Evolutionary conservation across 345 rosid genomes (phyloP), one percentile per base, ranked within the genome.

Genomic region (Punica granatum): DNA sequence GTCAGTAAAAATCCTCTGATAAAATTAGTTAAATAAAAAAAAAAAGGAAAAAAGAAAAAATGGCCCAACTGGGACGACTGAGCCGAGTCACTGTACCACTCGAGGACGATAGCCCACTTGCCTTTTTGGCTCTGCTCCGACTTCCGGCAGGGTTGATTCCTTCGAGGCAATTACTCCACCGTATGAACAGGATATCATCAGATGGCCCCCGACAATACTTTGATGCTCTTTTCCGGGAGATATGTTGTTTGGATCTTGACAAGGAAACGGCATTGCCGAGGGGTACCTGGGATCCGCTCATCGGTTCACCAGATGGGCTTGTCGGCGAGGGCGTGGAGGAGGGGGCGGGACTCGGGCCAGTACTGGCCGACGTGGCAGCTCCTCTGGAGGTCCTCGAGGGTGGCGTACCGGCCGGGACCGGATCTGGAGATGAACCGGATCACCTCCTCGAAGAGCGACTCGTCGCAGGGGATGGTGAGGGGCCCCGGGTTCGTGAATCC

Each of bases 401-500:
- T 80, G 62, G 71, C 70, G 69, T 75, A 76, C 41, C 75, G 79
- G 31, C 80, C 78, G 8, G 86, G 78, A 64, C 85, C 96, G 7
- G 90, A 76, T 66, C 81, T 64, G 33, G 98, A 84, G n/a, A 94
- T 83, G 76, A 74, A 84, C 70, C 80, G 83, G 72, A 94, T 68
- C 7, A 76, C 86, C 66, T 92, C 97, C 72, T 94, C 97, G 75
- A 94, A 94, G 42, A 85, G 77, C 31, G 83, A 76, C 72, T 91
- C 98, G 48, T 91, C 99, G 65, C 99, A 94, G 13, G 99, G 99
- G 62, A 94, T 85, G 61, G 86, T 75, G 65, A 94, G 68, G 6
- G 96, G 99, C 8, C 99, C 99, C 25, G 83, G 85, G 84, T 83
- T 83, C 35, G 42, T 49, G 82, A 89, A 89, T 12, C 98, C 99